Conservation (phyloP, 305 asterid species). For the Rubia peregrina region DNA sequence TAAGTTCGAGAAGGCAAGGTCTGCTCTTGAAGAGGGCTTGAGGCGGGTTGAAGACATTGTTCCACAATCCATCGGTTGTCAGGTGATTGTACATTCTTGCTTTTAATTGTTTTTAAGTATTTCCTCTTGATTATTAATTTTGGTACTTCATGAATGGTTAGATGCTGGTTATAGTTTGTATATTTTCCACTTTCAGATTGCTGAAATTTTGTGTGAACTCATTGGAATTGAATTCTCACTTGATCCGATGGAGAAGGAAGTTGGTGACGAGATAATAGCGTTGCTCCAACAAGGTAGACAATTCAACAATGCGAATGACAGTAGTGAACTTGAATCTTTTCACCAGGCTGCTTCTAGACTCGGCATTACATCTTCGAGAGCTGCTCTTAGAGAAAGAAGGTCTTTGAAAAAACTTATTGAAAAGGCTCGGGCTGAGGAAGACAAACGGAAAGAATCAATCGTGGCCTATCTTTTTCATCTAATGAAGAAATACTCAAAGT, state of each 20-base stretch:
- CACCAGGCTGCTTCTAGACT: slow-evolving; percentile 86
- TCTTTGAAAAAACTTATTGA: slow-evolving; percentile 87
- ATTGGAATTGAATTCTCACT: slow-evolving; percentile 68
- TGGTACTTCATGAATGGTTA: neutral
- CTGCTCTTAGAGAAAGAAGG: slow-evolving; percentile 95
- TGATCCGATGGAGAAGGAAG: slow-evolving; percentile 77
- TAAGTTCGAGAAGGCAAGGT: slow-evolving; percentile 89
- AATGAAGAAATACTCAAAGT: slow-evolving; percentile 83
- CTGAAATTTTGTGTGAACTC: slow-evolving; percentile 63
- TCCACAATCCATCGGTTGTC: slow-evolving; percentile 75
- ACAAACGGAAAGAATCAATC: slow-evolving; percentile 91
- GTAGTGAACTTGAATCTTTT: slow-evolving; percentile 79
- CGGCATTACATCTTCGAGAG: slow-evolving; percentile 89
- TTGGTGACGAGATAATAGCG: slow-evolving; percentile 78
- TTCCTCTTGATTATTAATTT: neutral
- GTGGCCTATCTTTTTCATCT: slow-evolving; percentile 86
- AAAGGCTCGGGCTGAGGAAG: slow-evolving; percentile 91
- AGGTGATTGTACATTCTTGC: slow-evolving; percentile 38
- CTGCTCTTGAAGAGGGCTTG: slow-evolving; percentile 84
- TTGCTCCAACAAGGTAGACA: slow-evolving; percentile 93
- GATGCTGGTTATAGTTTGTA: slow-evolving; percentile 20
- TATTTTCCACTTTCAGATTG: slow-evolving; percentile 47
- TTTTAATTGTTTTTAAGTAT: slow-evolving; percentile 7
- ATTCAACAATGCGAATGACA: slow-evolving; percentile 57
- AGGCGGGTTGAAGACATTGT: slow-evolving; percentile 92